Percentiles rank a stretch among this genome's conserved stretches.
Evolutionary conservation across 495 filamentous ascomycete species (phyloP).

Genomic region (Talaromyces proteolyticus): DNA sequence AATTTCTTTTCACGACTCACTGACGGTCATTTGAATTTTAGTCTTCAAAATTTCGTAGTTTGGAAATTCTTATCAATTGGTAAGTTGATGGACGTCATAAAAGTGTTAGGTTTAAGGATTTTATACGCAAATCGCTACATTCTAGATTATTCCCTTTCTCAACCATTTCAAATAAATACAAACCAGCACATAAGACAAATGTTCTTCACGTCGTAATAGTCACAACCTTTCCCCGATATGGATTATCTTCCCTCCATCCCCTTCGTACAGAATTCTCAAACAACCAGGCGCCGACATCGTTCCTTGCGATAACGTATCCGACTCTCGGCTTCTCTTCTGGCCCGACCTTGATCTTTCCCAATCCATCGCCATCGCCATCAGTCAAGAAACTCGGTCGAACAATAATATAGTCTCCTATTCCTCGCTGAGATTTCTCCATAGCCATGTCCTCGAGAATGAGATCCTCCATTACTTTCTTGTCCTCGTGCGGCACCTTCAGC

Average conservation of each 20-base stretch:
- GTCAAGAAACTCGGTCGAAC: conserved; percentile 28
- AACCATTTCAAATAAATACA: too few species aligned
- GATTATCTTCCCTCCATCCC: not conserved
- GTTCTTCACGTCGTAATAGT: not conserved
- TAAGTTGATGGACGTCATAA: too few species aligned
- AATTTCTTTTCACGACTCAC: too few species aligned
- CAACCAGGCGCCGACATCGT: conserved; percentile 34
- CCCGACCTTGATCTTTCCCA: conserved; percentile 22
- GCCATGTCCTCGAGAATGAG: conserved; percentile 1
- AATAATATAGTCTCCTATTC: conserved; percentile 13
- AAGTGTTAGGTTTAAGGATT: too few species aligned
- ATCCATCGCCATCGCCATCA: conserved; percentile 16
- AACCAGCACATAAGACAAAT: not conserved
- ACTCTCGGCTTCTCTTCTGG: conserved; percentile 23
- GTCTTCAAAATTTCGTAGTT: too few species aligned
- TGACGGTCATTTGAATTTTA: too few species aligned
- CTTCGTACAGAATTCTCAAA: conserved; percentile 18
- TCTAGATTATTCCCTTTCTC: too few species aligned
- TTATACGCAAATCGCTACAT: too few species aligned
- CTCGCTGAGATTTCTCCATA: not conserved
- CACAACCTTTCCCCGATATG: not conserved
- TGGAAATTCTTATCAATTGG: too few species aligned
- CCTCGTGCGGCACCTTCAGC: conserved; percentile 23
- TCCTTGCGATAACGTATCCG: conserved; percentile 31
- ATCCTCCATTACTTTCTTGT: conserved; percentile 33